These are phyloP conservation scores for Paraconiothyrium brasiliense DNA, from an alignment of 2,329 filamentous ascomycete species.

Conservation along the genomic window DNA sequence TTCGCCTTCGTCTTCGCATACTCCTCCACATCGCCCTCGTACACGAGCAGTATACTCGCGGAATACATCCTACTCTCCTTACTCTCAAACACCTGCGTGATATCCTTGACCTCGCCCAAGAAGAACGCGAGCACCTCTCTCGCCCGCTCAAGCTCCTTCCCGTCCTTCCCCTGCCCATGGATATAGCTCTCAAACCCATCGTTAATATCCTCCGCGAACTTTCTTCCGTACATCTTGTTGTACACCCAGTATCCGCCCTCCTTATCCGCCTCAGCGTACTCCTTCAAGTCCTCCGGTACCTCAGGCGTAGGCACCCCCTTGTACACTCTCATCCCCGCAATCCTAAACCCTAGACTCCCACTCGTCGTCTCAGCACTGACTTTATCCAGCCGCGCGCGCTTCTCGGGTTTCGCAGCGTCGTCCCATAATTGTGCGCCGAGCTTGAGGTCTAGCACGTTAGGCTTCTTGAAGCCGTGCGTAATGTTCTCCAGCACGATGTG, in stretches of 20 bases:
- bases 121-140: slow-evolving; percentile 58
- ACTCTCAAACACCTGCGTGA: slow-evolving; percentile 65
- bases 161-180: slow-evolving; percentile 44
- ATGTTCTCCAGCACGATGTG: slow-evolving; percentile 89
- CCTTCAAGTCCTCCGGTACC: slow-evolving; percentile 38
- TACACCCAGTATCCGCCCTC: slow-evolving; percentile 66
- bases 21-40: slow-evolving; percentile 69
- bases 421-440: slow-evolving; percentile 88
- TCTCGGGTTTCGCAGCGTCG: slow-evolving; percentile 69
- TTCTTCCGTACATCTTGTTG: slow-evolving; percentile 72
- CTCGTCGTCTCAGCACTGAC: slow-evolving; percentile 69
- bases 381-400: slow-evolving; percentile 67
- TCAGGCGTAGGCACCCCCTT: slow-evolving; percentile 37
- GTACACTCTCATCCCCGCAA: slow-evolving; percentile 73
- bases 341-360: slow-evolving; percentile 68
- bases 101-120: slow-evolving; percentile 61
- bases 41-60: slow-evolving; percentile 71
- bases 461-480: slow-evolving; percentile 79
- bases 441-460: slow-evolving; percentile 94
- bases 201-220: slow-evolving; percentile 64
- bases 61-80: slow-evolving; percentile 75
- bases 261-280: slow-evolving; percentile 52
- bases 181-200: slow-evolving; percentile 69
- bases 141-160: slow-evolving; percentile 47
- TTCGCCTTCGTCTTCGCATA: slow-evolving; percentile 56